Conservation (phyloP, 257 asterid species). For the Solanum acaule region DNA sequence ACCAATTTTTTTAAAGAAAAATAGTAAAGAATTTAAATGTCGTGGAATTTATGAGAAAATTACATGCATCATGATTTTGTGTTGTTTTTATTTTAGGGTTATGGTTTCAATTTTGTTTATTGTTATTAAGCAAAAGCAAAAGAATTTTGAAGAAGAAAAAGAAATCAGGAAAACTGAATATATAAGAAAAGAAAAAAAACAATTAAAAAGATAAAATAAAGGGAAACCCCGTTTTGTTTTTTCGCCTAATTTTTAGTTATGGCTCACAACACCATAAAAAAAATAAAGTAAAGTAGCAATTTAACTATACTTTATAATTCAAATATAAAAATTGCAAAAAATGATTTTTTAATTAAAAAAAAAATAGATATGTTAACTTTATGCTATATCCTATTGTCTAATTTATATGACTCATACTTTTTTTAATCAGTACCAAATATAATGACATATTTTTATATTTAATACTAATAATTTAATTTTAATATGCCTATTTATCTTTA, state of each 20-base stretch:
- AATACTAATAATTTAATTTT: too few species aligned
- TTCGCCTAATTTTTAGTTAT: not conserved
- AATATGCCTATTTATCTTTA: too few species aligned
- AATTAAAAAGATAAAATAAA: not conserved
- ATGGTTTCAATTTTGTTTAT: too few species aligned
- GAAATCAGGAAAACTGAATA: not conserved
- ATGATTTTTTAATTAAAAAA: accelerated
- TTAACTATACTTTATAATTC: too few species aligned
- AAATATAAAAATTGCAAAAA: not conserved
- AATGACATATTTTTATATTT: not conserved
- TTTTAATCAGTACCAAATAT: too few species aligned
- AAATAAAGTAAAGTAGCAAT: too few species aligned
- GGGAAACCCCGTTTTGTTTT: not conserved
- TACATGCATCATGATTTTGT: not conserved
- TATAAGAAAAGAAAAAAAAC: not conserved
- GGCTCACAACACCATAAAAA: not conserved
- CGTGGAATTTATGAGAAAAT: not conserved
- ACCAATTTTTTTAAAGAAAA: too few species aligned
- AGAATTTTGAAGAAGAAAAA: too few species aligned
- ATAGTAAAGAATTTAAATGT: not conserved
- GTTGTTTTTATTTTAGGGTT: not conserved
- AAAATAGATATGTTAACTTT: not conserved
- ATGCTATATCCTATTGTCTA: too few species aligned
- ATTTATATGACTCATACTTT: too few species aligned
- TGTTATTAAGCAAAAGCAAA: too few species aligned